These are phyloP conservation scores for Ulmus americana DNA, from an alignment of 331 rosid species.

Conservation along the genomic window DNA sequence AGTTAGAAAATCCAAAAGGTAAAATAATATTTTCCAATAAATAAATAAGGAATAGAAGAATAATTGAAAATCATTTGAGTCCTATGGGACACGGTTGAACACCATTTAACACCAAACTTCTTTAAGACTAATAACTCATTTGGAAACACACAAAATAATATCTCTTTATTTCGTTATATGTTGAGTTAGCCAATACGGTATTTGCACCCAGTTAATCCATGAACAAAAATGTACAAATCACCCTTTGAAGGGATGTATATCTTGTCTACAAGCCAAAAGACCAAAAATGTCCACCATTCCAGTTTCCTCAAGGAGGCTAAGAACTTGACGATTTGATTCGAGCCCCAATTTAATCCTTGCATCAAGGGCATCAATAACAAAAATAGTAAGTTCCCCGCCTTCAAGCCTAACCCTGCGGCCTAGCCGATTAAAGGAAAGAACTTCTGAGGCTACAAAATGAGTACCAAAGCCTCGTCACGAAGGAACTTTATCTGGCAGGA, in stretches of 20 bases:
- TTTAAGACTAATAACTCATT: too few species aligned
- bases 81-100: too few species aligned
- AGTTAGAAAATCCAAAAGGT: too few species aligned
- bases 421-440: slow-evolving; percentile 2
- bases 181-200: too few species aligned
- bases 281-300: slow-evolving; percentile 17
- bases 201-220: slow-evolving; percentile 9
- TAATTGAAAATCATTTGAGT: too few species aligned
- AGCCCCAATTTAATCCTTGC: too few species aligned
- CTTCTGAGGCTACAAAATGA: background rate
- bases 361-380: too few species aligned
- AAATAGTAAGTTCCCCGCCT: background rate
- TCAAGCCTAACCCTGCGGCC: background rate
- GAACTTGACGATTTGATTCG: background rate
- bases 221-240: slow-evolving; percentile 30
- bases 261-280: slow-evolving; percentile 20
- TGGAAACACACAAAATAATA: too few species aligned
- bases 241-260: slow-evolving; percentile 5
- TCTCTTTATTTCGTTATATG: too few species aligned
- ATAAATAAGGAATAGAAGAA: too few species aligned
- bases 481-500: slow-evolving; percentile 35
- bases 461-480: slow-evolving; percentile 3
- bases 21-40: too few species aligned
- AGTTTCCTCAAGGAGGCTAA: background rate
- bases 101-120: too few species aligned